Percentiles rank a stretch among this genome's conserved stretches.
Evolutionary conservation across 2,329 filamentous ascomycete genomes (phyloP).

Genomic region (Xylaria sp.): DNA sequence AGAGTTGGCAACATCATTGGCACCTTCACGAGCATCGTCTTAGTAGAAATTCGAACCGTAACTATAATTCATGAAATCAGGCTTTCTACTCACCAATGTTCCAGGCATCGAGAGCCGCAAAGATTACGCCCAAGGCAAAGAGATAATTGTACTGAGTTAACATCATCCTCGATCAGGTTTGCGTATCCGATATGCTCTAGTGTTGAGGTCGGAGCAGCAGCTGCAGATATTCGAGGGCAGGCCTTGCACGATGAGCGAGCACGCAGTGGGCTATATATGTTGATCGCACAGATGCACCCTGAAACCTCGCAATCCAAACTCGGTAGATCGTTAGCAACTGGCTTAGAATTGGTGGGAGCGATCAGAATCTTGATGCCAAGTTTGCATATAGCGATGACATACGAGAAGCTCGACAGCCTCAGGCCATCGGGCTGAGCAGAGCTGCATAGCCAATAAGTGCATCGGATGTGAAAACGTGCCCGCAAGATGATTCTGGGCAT

Average conservation of each 20-base stretch:
- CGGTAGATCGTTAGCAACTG: neutral
- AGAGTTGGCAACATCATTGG: constrained; percentile 75
- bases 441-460: neutral
- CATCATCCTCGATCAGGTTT: constrained; percentile 26
- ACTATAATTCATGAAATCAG: neutral
- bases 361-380: neutral
- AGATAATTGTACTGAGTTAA: constrained; percentile 66
- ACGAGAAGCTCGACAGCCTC: neutral
- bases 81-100: constrained; percentile 57
- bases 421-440: neutral
- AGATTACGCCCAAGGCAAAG: constrained; percentile 68
- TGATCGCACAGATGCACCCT: too few species aligned
- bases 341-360: neutral
- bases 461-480: neutral
- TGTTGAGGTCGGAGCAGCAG: neutral
- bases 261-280: neutral
- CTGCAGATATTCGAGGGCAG: neutral
- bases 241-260: neutral
- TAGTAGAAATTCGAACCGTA: neutral
- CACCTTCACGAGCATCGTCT: constrained; percentile 37
- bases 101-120: constrained; percentile 70
- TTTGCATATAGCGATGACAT: neutral
- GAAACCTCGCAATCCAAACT: too few species aligned
- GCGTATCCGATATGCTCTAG: neutral
- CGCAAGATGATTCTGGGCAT: neutral